These are phyloP conservation scores for Porodaedalea pini DNA, from an alignment of 1,284 basidiomycete species.

Conservation along the genomic window DNA sequence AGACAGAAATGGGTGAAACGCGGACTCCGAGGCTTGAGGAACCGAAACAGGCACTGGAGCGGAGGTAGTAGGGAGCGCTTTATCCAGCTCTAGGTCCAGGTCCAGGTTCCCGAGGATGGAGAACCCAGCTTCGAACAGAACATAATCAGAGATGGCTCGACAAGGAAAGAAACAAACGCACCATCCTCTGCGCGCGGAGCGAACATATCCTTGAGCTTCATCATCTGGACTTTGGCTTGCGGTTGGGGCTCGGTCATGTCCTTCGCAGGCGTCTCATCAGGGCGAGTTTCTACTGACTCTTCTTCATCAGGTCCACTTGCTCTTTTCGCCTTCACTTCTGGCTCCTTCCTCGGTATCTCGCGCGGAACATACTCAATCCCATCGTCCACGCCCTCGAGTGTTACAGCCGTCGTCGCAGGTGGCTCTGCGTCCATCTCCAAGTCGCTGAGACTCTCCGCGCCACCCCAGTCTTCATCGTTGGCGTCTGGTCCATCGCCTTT, in stretches of 20 bases:
- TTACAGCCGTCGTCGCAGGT: no score
- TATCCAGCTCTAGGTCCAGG: conserved; percentile 59
- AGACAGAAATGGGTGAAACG: conserved; percentile 16
- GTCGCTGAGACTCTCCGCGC: conserved; percentile 48
- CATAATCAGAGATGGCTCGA: background rate
- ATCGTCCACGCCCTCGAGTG: background rate
- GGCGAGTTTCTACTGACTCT: conserved; percentile 9
- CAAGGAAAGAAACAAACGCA: conserved; percentile 33
- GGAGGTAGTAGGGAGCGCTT: conserved; percentile 34
- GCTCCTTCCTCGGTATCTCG: conserved; percentile 31
- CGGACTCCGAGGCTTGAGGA: conserved; percentile 13
- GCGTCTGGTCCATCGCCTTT: conserved; percentile 3
- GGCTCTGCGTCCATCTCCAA: conserved; percentile 41
- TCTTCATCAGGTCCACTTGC: background rate
- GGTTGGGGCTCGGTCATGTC: conserved; percentile 25
- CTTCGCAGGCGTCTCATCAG: no score
- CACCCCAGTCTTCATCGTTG: conserved; percentile 48
- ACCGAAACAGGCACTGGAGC: conserved; percentile 20
- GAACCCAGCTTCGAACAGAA: conserved; percentile 42
- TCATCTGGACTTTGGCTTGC: conserved; percentile 25
- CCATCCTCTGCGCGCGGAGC: conserved; percentile 64
- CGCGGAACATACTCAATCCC: conserved; percentile 15
- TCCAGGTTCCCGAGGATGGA: conserved; percentile 66
- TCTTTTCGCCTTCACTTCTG: conserved; percentile 1
- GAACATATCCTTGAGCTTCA: conserved; percentile 63